Evolutionary conservation across 345 rosid genomes (phyloP).

Genomic region (Adansonia digitata): DNA sequence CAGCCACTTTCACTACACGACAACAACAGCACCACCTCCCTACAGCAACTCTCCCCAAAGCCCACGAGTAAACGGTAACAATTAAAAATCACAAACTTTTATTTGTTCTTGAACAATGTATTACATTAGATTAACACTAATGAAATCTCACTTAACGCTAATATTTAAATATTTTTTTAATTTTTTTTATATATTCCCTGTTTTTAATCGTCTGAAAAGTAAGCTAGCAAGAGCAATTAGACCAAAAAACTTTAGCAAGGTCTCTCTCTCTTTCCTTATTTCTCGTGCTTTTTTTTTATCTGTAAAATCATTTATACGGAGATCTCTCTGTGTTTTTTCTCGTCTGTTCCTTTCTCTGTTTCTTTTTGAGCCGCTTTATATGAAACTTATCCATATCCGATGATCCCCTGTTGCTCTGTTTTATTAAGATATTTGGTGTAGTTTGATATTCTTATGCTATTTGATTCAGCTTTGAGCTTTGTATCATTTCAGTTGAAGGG

Average conservation of each 20-base stretch:
- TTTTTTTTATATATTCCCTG: neutral
- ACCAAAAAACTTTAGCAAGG: neutral
- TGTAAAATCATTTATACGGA: neutral
- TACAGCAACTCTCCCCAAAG: neutral
- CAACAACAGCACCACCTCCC: constrained; percentile 25
- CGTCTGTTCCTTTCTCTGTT: neutral
- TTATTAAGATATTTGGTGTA: constrained; percentile 11
- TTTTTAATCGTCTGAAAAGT: constrained; percentile 14
- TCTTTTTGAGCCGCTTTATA: no score
- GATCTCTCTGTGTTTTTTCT: neutral
- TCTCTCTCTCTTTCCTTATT: neutral
- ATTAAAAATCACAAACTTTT: no score
- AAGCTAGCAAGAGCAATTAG: constrained; percentile 2
- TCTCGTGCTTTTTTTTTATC: neutral
- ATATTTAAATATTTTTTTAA: neutral
- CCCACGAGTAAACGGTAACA: neutral
- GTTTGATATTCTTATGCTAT: no score
- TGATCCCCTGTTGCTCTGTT: constrained; percentile 13
- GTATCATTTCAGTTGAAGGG: no score
- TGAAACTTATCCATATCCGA: constrained; percentile 6
- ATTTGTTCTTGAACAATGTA: no score
- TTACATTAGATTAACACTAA: no score
- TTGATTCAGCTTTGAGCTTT: no score
- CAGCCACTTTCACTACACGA: constrained; percentile 37
- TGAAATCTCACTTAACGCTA: constrained; percentile 8